A percentile compares a stretch with the other conserved stretches of the same genome.
Conservation (phyloP, 192 early-diverging fungal species). For the Backusella mclennaniae region DNA sequence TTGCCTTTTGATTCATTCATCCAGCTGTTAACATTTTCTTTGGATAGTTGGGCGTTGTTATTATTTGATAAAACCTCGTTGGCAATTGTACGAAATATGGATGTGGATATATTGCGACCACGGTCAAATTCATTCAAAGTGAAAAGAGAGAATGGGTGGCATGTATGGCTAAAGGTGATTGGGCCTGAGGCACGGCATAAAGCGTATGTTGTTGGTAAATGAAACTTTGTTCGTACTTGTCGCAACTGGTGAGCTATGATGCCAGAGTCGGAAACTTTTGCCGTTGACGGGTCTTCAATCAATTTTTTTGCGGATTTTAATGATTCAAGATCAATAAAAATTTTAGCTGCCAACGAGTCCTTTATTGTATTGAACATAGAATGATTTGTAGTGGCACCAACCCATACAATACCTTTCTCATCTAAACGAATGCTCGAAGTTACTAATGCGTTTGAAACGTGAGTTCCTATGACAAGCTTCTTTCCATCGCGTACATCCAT, state of each 20-base stretch:
- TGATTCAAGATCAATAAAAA: slow-evolving; percentile 25
- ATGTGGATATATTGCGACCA: slow-evolving; percentile 2
- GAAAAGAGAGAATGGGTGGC: slow-evolving; percentile 25
- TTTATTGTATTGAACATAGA: slow-evolving; percentile 7
- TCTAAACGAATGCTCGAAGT: slow-evolving; percentile 32
- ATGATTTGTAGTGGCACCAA: slow-evolving; percentile 7
- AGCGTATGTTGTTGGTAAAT: slow-evolving; percentile 1
- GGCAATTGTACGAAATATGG: slow-evolving; percentile 9
- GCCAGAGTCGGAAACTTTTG: neutral
- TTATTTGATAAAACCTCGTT: neutral
- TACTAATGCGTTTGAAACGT: slow-evolving; percentile 25
- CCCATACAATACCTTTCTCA: neutral
- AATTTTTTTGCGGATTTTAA: slow-evolving; percentile 9
- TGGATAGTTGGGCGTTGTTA: neutral
- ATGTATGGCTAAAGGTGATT: slow-evolving; percentile 16
- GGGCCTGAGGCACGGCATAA: slow-evolving; percentile 29
- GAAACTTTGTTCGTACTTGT: slow-evolving; percentile 28
- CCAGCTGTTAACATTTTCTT: neutral
- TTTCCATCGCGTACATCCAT: slow-evolving; percentile 8
- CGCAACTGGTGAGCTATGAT: slow-evolving; percentile 17
- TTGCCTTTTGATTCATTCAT: neutral
- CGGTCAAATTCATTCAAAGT: slow-evolving; percentile 19
- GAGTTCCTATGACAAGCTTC: slow-evolving; percentile 23
- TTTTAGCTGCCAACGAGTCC: slow-evolving; percentile 13
- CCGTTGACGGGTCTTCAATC: neutral